Conservation (phyloP, 202 grass and related monocot species). For the Elaeis oleifera region DNA sequence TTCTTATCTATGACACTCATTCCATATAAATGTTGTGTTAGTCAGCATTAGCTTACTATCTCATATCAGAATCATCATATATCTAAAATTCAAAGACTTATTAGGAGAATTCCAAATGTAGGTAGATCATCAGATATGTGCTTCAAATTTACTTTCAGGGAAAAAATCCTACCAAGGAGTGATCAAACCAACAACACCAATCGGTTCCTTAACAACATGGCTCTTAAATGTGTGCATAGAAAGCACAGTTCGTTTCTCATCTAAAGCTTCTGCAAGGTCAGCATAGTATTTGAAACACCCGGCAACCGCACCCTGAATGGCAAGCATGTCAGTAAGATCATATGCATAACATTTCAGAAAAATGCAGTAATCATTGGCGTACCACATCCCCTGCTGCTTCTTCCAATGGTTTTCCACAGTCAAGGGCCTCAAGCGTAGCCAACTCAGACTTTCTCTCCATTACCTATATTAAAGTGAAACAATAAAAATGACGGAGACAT, state of each 20-base stretch:
- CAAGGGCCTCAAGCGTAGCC: constrained; percentile 72
- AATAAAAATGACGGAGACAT: too few species aligned
- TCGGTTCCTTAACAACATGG: constrained; percentile 67
- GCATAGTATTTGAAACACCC: constrained; percentile 92
- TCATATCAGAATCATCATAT: too few species aligned
- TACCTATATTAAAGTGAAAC: constrained; percentile 32
- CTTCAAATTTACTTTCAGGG: too few species aligned
- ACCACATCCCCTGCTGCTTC: constrained; percentile 97
- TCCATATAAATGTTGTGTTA: too few species aligned
- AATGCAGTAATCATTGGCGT: background rate
- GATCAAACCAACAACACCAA: constrained; percentile 91
- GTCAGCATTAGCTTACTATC: too few species aligned
- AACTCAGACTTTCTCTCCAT: constrained; percentile 75
- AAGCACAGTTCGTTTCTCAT: constrained; percentile 71
- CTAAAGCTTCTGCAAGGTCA: constrained; percentile 69
- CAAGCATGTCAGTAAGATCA: too few species aligned
- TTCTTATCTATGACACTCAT: too few species aligned
- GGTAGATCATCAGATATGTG: too few species aligned
- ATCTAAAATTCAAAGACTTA: too few species aligned
- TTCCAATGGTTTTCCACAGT: constrained; percentile 91
- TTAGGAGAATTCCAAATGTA: too few species aligned
- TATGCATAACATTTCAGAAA: too few species aligned
- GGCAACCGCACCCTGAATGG: constrained; percentile 77
- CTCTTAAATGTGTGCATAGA: constrained; percentile 86
- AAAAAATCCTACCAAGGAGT: constrained; percentile 62